Percentiles rank a stretch among this genome's conserved stretches.
These are phyloP conservation scores for Pseudopyrenochaeta lycopersici DNA, from an alignment of 2,329 filamentous ascomycete genomes.

Conservation along the genomic window DNA sequence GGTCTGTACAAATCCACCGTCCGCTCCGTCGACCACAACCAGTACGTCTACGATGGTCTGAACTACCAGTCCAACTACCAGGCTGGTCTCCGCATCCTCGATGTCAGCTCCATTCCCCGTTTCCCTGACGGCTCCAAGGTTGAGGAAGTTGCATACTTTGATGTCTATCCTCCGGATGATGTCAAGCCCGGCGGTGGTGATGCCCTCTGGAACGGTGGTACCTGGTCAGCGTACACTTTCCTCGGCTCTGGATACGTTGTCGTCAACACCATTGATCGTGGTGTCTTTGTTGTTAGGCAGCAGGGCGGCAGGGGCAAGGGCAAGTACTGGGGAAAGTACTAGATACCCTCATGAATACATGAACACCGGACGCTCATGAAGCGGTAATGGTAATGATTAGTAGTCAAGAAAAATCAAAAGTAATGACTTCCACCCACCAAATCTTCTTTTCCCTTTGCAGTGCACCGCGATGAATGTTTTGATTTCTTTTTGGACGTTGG, in stretches of 20 bases:
- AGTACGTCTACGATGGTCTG: conserved; percentile 54
- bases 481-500: no score
- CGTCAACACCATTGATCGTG: conserved; percentile 60
- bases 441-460: no score
- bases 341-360: background rate
- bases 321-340: conserved; percentile 33
- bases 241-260: conserved; percentile 53
- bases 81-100: conserved; percentile 53
- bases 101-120: conserved; percentile 51
- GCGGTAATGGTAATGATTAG: conserved; percentile 2
- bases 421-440: conserved; percentile 10
- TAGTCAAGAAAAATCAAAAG: background rate
- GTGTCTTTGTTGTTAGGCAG: conserved; percentile 47
- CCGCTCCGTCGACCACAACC: conserved; percentile 57
- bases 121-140: conserved; percentile 49
- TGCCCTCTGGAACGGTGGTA: conserved; percentile 52
- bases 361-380: background rate
- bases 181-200: conserved; percentile 44
- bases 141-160: conserved; percentile 55
- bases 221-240: conserved; percentile 55
- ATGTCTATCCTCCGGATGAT: conserved; percentile 54
- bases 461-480: no score
- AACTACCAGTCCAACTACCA: conserved; percentile 57
- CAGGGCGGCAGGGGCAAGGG: conserved; percentile 37
- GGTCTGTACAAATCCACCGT: conserved; percentile 53